Evolutionary conservation across 129 eudicot species (phyloP), one percentile per base, ranked within the genome.

Genomic region (Chrysanthemum lavandulifolium): DNA sequence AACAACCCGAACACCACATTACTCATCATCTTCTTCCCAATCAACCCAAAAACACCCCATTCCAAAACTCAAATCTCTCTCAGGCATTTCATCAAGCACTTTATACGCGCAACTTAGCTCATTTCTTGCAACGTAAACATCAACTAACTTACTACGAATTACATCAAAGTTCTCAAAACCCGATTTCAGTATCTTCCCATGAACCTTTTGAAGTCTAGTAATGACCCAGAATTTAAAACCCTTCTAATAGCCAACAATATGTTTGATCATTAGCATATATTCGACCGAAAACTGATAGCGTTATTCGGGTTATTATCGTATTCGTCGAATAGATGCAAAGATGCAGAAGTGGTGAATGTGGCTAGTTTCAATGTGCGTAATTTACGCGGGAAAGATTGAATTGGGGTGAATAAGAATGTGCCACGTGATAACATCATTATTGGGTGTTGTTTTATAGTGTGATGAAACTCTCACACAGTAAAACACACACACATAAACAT

Each of bases 61-160:
- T 91, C 96, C 96, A 88, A 3, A 80, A n/a, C 65, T 55, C 40
- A 86, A 58, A 53, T 76, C 81, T 82, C 81, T 82, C 50, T 61
- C 8, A 49, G 89, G 86, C 86, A 86, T 67, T 73, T 74, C 82
- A 69, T 91, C 88, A 12, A 86, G 52, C 55, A 83, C 65, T 76
- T 82, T 82, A 55, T 76, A 69, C 53, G 87, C 89, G 77, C 63
- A 77, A 16, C 51, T 45, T 33, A 88, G 74, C 58, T 85, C 87
- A 45, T 85, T 86, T 13, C 40, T 64, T 15, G 72, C 72, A 9
- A 78, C 68, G 79, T 78, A 88, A 60, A 79, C 78, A 58, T 87
- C 95, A 63, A 79, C 52, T 47, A 90, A 76, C 48, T 87, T 63
- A 73, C 65, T 79, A 59, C 72, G 50, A 36, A 90, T 80, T 19